Evolutionary conservation across 176 grass and related monocot genomes (phyloP).

Genomic region (Leersia perrieri): DNA sequence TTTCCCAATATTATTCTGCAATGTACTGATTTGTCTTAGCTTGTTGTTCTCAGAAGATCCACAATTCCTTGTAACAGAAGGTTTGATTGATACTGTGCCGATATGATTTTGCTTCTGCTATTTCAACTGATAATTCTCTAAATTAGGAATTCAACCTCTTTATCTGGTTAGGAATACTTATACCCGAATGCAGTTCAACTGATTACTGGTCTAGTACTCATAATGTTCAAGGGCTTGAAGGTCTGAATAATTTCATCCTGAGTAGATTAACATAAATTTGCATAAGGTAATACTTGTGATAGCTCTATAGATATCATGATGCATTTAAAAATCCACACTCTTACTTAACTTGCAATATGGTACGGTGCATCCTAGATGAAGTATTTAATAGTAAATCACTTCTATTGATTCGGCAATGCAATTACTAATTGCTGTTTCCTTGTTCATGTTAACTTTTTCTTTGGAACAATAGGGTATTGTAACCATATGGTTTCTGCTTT

Average conservation of each 20-base stretch:
- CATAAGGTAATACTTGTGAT: background rate
- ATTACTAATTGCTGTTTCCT: background rate
- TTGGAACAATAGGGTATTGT: background rate
- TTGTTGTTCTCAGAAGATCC: background rate
- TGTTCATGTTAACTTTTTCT: background rate
- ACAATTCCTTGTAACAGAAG: background rate
- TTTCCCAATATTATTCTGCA: background rate
- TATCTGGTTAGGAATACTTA: background rate
- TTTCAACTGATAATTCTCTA: background rate
- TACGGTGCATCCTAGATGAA: background rate
- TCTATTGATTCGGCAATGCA: background rate
- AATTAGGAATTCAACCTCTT: background rate
- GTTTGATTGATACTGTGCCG: background rate
- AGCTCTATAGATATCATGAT: background rate
- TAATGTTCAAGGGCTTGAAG: background rate
- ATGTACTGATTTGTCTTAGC: no score
- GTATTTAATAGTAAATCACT: background rate
- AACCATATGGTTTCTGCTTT: slow-evolving; percentile 3
- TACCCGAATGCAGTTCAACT: background rate
- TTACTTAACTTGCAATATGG: background rate
- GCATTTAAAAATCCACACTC: background rate
- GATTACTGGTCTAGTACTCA: background rate
- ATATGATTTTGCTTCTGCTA: background rate
- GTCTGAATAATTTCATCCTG: background rate
- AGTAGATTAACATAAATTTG: background rate